A percentile compares a stretch with the other conserved stretches of the same genome.
Evolutionary conservation across 495 filamentous ascomycete species (phyloP).

Genomic region (Neurospora sp.): DNA sequence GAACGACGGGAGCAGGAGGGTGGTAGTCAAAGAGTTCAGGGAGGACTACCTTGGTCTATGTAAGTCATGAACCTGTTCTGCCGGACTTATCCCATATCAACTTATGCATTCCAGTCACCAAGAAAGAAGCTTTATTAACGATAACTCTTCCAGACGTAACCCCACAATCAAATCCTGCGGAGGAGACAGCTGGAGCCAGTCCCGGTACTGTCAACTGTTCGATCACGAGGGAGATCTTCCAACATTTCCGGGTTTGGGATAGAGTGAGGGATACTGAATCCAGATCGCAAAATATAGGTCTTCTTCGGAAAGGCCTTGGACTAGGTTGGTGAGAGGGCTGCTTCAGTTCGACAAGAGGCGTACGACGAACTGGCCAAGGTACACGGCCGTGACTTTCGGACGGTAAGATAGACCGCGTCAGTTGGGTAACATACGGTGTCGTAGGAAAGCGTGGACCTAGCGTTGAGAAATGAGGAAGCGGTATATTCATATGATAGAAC

Average conservation of each 20-base stretch:
- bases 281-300: neutral
- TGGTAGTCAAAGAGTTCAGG: neutral
- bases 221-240: neutral
- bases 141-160: neutral
- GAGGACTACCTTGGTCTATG: neutral
- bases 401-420: neutral
- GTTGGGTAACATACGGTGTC: neutral
- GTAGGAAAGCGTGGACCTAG: neutral
- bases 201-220: neutral
- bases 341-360: neutral
- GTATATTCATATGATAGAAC: neutral
- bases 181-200: neutral
- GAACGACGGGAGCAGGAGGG: neutral
- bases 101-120: neutral
- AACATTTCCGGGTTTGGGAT: neutral
- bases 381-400: neutral
- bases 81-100: neutral
- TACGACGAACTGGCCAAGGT: neutral
- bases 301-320: neutral
- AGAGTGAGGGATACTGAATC: neutral
- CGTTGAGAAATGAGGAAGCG: neutral
- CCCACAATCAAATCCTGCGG: neutral
- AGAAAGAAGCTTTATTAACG: neutral
- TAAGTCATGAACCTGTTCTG: neutral
- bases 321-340: neutral